phyloP scores from a whole-genome alignment of 257 asterid genomes.

The Solanum bulbocastanum region DNA sequence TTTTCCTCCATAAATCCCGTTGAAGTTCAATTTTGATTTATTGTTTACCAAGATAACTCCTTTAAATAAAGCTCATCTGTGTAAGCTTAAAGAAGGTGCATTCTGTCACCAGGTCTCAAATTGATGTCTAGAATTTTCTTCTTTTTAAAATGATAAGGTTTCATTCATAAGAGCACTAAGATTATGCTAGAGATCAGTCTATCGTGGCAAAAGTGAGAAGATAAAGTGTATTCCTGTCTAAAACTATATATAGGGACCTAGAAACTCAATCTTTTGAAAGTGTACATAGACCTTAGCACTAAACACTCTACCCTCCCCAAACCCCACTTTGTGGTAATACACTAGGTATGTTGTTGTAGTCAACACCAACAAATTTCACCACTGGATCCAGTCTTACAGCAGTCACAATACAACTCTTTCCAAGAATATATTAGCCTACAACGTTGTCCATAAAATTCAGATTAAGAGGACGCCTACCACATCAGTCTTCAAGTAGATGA shows the following conservation, averaged over 20 bases:
- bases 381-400: not conserved
- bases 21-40: not conserved
- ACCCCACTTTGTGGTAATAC: not conserved
- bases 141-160: not conserved
- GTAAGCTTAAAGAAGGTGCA: not conserved
- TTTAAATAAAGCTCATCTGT: not conserved
- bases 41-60: not conserved
- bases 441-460: not conserved
- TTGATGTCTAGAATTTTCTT: not conserved
- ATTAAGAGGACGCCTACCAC: slow-evolving; percentile 41
- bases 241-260: not conserved
- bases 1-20: not conserved
- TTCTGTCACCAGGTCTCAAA: not conserved
- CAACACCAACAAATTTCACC: not conserved
- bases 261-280: not conserved
- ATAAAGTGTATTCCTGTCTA: not conserved
- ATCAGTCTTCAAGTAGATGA: slow-evolving; percentile 70
- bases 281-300: not conserved
- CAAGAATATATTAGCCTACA: not conserved
- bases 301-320: not conserved
- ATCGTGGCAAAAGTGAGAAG: not conserved
- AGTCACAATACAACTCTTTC: not conserved
- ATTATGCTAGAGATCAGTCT: not conserved
- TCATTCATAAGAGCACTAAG: not conserved
- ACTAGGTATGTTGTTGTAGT: not conserved